Evolutionary conservation across 352 stramenopile species (phyloP).

Genomic region (Phytophthora lateralis): DNA sequence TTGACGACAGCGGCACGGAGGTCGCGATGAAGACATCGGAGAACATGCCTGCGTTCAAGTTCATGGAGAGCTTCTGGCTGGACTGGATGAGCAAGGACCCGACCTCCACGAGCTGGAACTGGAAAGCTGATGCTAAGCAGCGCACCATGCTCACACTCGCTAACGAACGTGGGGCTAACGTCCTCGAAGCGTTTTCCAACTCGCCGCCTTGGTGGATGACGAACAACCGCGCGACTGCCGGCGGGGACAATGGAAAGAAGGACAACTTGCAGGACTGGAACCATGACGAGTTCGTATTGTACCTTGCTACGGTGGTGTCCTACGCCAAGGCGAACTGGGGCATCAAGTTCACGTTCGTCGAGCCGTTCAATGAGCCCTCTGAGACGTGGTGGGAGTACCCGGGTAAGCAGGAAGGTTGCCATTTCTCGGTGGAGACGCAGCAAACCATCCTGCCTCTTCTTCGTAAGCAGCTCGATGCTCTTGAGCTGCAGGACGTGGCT

Average conservation of each 20-base stretch:
- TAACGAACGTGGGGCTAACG: slow-evolving; percentile 42
- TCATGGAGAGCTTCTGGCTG: slow-evolving; percentile 57
- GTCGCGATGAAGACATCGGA: slow-evolving; percentile 48
- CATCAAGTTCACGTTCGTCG: slow-evolving; percentile 55
- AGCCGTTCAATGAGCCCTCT: slow-evolving; percentile 66
- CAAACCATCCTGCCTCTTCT: slow-evolving; percentile 43
- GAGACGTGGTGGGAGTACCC: slow-evolving; percentile 57
- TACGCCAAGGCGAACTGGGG: slow-evolving; percentile 50
- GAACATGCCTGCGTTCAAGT: slow-evolving; percentile 60
- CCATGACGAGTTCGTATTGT: slow-evolving; percentile 52
- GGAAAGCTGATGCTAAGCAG: slow-evolving; percentile 50
- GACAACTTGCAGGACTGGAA: slow-evolving; percentile 61
- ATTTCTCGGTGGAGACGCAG: slow-evolving; percentile 49
- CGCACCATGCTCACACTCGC: slow-evolving; percentile 45
- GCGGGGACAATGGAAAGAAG: slow-evolving; percentile 37
- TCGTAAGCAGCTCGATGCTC: slow-evolving; percentile 45
- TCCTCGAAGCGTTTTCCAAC: slow-evolving; percentile 64
- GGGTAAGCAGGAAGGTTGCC: slow-evolving; percentile 56
- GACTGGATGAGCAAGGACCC: slow-evolving; percentile 56
- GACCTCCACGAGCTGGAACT: slow-evolving; percentile 54
- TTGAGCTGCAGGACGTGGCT: slow-evolving; percentile 33
- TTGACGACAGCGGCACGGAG: slow-evolving; percentile 45
- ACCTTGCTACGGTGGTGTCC: slow-evolving; percentile 47
- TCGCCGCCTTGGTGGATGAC: slow-evolving; percentile 71
- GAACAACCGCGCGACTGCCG: slow-evolving; percentile 51